These are phyloP conservation scores for Murraya paniculata DNA, from an alignment of 345 rosid species.

Conservation along the genomic window DNA sequence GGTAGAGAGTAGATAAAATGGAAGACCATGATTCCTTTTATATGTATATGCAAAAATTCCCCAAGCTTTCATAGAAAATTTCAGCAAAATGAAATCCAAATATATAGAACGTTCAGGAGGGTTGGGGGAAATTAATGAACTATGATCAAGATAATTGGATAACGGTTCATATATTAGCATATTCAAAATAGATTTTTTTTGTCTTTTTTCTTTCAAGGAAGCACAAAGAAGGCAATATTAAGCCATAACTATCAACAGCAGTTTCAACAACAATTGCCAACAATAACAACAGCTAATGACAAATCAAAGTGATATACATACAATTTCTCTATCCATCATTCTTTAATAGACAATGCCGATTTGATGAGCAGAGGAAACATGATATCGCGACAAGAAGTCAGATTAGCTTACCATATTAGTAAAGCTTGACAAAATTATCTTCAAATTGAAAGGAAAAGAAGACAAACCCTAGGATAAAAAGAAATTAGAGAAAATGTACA, in stretches of 20 bases:
- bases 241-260: conserved; percentile 6
- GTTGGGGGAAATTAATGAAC: too few species aligned
- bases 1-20: background rate
- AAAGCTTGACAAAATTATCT: conserved; percentile 11
- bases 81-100: background rate
- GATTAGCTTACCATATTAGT: conserved; percentile 23
- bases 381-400: conserved; percentile 18
- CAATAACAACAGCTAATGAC: conserved; percentile 6
- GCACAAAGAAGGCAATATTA: background rate
- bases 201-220: background rate
- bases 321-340: conserved; percentile 85
- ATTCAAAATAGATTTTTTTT: background rate
- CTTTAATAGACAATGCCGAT: conserved; percentile 33
- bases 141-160: background rate
- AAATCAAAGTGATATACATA: conserved; percentile 35
- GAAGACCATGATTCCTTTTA: background rate
- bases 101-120: background rate
- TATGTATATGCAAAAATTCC: background rate
- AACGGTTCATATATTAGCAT: background rate
- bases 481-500: conserved; percentile 4
- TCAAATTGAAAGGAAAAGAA: background rate
- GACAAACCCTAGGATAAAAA: background rate
- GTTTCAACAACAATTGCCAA: conserved; percentile 9
- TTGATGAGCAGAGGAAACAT: conserved; percentile 22
- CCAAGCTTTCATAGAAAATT: background rate